Evolutionary conservation across 345 rosid genomes (phyloP).

Genomic region (Salix udensis): DNA sequence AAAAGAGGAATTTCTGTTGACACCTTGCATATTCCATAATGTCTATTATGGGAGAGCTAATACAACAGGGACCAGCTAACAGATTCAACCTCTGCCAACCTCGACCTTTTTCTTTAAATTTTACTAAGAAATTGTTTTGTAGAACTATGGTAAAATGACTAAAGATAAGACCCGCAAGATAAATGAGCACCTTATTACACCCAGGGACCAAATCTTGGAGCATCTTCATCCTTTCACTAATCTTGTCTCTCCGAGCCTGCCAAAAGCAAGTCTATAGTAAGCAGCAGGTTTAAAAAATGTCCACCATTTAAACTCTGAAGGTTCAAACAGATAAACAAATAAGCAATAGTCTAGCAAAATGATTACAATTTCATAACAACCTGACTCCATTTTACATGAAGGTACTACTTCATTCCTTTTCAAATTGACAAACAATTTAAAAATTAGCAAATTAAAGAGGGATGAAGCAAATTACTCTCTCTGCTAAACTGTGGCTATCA

Average conservation of each 20-base stretch:
- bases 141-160: constrained; percentile 2
- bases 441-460: constrained; percentile 17
- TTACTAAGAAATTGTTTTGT: background rate
- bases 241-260: constrained; percentile 90
- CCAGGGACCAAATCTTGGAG: constrained; percentile 96
- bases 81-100: constrained; percentile 4
- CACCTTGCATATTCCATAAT: background rate
- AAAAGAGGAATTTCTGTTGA: background rate
- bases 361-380: background rate
- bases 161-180: background rate
- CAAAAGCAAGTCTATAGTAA: background rate
- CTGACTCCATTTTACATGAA: background rate
- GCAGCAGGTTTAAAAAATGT: background rate
- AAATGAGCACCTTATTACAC: constrained; percentile 61
- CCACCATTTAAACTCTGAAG: background rate
- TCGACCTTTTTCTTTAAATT: background rate
- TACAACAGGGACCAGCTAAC: background rate
- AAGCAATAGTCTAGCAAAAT: background rate
- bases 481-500: constrained; percentile 37
- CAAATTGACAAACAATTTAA: background rate
- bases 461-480: constrained; percentile 23
- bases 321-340: background rate
- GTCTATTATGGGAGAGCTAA: background rate
- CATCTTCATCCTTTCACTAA: constrained; percentile 85
- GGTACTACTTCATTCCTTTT: background rate